Base-by-base conservation (phyloP, 2,329 filamentous ascomycete species). In the Botrytis porri region DNA sequence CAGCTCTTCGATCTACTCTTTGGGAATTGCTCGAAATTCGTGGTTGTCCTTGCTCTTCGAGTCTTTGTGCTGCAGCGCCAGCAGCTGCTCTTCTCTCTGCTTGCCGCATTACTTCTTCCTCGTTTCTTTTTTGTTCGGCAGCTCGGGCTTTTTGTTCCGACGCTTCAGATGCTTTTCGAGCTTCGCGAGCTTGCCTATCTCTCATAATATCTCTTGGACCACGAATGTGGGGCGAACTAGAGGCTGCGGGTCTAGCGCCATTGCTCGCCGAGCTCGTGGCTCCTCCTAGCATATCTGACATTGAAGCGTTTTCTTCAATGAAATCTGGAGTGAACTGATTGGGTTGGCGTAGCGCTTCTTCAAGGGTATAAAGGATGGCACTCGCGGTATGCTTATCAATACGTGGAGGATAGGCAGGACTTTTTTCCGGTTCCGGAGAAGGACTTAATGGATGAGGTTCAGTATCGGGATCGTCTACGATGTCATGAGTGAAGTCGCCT, bases 191-290 rank as follows among this genome's bases (percentile, higher is more conserved):
- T 72, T 88, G 88, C 73, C 95, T 90, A 81, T 95, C 91, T 82
- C 93, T 90, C 95, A 98, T 97, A 79, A 98, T 95, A 84, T 95
- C 92, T 76, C 92, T 90, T 25, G 95, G 95, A 51, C 94, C 95
- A 77, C 92, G 89, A 74, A 98, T 92, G 39, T 92, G 86, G 25
- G 80, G 79, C 6, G 80, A 80, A 76, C 86, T 85, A 39, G 85
- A 85, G 71, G 83, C 82, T 48, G 87, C 85, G 4, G 84, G 83
- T n/a, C 84, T 83, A 73, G 76, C 75, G 66, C 86, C 84, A 20
- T 85, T 80, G 73, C 72, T 85, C 76, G 88, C 80, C 88, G 88
- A 80, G 88, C 88, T 83, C 78, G 86, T 85, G 76, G 86, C 84
- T 79, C 85, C 85, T 80, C 89, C 88, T 80, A 89, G 86, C 78